phyloP scores from a whole-genome alignment of 257 asterid species.

The Petunia secreta region DNA sequence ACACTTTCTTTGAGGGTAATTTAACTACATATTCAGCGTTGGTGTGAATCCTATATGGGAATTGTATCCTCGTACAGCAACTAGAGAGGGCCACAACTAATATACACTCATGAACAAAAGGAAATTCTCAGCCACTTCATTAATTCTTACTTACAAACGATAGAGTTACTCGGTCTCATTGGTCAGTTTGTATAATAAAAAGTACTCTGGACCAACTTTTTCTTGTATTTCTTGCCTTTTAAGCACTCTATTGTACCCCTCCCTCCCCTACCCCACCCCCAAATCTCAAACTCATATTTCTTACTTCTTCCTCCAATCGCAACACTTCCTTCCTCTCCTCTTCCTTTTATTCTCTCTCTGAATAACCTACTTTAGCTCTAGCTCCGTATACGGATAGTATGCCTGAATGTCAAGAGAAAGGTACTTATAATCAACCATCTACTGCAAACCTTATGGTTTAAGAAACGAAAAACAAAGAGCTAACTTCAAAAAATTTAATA shows the following conservation, averaged over 20 bases:
- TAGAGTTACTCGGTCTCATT: neutral
- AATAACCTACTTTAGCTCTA: slow-evolving; percentile 28
- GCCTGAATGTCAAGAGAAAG: slow-evolving; percentile 96
- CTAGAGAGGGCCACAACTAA: slow-evolving; percentile 22
- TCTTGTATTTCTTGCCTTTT: slow-evolving; percentile 71
- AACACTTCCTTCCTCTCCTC: neutral
- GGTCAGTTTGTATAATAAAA: slow-evolving; percentile 36
- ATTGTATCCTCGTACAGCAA: slow-evolving; percentile 52
- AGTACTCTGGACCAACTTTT: slow-evolving; percentile 45
- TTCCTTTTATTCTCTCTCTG: slow-evolving; percentile 32
- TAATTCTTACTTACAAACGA: neutral
- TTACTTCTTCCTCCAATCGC: slow-evolving; percentile 32
- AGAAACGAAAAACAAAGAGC: neutral
- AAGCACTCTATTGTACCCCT: slow-evolving; percentile 54
- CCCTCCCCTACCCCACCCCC: slow-evolving; percentile 7
- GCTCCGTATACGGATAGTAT: slow-evolving; percentile 54
- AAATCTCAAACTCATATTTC: slow-evolving; percentile 29
- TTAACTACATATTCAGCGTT: neutral
- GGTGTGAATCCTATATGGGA: neutral
- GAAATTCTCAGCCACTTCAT: neutral
- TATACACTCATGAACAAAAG: slow-evolving; percentile 10
- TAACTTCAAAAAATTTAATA: neutral
- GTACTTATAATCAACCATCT: slow-evolving; percentile 35
- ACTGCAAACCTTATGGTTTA: neutral
- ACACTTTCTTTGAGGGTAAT: no score